Evolutionary conservation across 768 basidiomycete species (phyloP).

Genomic region (Gloeopeniophorella convolvens): DNA sequence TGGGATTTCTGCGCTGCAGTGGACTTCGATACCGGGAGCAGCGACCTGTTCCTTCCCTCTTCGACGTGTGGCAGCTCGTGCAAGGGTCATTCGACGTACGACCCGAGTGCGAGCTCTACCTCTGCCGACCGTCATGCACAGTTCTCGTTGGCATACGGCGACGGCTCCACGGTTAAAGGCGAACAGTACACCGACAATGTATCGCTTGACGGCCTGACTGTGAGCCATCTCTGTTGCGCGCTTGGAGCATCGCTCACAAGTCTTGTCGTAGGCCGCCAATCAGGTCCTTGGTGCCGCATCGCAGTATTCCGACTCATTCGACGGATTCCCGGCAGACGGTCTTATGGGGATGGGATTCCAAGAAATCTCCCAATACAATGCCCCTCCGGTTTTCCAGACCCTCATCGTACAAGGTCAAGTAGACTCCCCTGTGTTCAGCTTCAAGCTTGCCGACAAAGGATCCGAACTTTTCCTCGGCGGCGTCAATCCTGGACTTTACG

Average conservation of each 20-base stretch:
- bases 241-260: not conserved
- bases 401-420: slow-evolving; percentile 33
- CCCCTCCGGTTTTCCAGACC: slow-evolving; percentile 35
- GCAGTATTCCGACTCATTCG: slow-evolving; percentile 32
- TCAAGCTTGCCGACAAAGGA: slow-evolving; percentile 37
- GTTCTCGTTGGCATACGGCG: slow-evolving; percentile 30
- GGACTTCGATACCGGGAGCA: slow-evolving; percentile 16
- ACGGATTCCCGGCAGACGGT: slow-evolving; percentile 35
- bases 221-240: not conserved
- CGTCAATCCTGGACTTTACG: not conserved
- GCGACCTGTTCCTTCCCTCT: no score
- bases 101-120: slow-evolving; percentile 18
- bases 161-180: slow-evolving; percentile 28
- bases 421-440: slow-evolving; percentile 36
- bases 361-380: slow-evolving; percentile 30
- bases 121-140: slow-evolving; percentile 17
- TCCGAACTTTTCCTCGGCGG: not conserved
- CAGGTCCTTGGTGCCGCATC: slow-evolving; percentile 36
- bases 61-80: slow-evolving; percentile 1
- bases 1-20: not conserved
- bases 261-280: slow-evolving; percentile 14
- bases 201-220: not conserved
- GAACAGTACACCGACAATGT: slow-evolving; percentile 30
- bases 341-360: slow-evolving; percentile 41
- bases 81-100: slow-evolving; percentile 14